Evolutionary conservation across 352 stramenopile species (phyloP), one percentile per base, ranked within the genome.

Genomic region (Thraustotheca clavata): DNA sequence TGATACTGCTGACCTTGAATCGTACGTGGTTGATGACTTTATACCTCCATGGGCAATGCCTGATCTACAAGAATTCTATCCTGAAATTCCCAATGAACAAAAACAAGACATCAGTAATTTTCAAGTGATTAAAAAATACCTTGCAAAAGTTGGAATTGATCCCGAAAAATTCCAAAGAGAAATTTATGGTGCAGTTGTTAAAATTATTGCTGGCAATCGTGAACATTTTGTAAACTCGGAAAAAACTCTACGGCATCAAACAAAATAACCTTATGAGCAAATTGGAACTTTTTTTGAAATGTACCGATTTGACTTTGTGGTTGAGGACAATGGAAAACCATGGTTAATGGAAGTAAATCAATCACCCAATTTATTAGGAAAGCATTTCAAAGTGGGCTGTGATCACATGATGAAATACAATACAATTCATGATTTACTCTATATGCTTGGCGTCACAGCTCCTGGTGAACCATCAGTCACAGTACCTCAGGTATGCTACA

Each of bases 251-350:
- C 74, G 82, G 49, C 68, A 0, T n/a, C n/a, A n/a, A n/a, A n/a
- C 67, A 60, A 12, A 76, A 69, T 1, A 74, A 88, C 48, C 48
- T 89, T 22, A 72, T 65, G 2, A 74, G 86, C 36, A 88, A 70
- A n/a, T n/a, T n/a, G n/a, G n/a, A n/a, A n/a, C n/a, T 59, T 98
- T 96, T 59, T 97, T 99, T 68, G 94, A 98, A 66, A 73, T 99
- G 18, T 86, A 96, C 59, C 96, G 91, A 24, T 90, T 98, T 63
- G 94, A 99, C 66, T 92, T 99, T 48, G 91, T 99, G 73, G 71
- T 99, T 24, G 94, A 98, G 62, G 76, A 89, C 69, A 78, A 73
- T 29, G 78, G 95, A 16, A 98, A 97, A 65, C 94, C 96, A n/a
- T 98, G 88, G 81, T 81, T 99, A 32, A 93, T 98, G 61, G 88